Percentiles rank a stretch among this genome's conserved stretches.
Conservation (phyloP, 768 basidiomycete species). For the Tulasnella sp. region DNA sequence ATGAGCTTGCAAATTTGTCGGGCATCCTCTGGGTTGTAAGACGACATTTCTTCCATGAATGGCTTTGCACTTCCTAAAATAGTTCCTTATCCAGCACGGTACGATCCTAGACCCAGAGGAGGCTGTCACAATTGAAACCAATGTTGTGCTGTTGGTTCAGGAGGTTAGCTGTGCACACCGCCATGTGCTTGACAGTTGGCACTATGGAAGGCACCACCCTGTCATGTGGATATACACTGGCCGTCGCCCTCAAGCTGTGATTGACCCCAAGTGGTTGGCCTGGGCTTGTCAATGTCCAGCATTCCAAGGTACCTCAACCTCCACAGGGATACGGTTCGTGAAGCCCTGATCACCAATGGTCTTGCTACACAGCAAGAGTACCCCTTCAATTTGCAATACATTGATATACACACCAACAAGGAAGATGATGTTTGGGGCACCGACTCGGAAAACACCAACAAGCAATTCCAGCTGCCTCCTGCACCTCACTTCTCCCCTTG, state of each 20-base stretch:
- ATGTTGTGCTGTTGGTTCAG: background rate
- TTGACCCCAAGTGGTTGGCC: conserved; percentile 24
- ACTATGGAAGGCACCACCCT: background rate
- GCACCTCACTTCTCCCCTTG: background rate
- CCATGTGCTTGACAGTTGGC: background rate
- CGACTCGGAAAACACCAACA: background rate
- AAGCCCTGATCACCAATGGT: conserved; percentile 22
- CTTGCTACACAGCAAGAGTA: conserved; percentile 5
- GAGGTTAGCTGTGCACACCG: background rate
- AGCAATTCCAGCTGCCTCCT: background rate
- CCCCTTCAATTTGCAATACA: background rate
- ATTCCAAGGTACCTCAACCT: conserved; percentile 25
- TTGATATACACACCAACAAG: conserved; percentile 17
- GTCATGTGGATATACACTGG: background rate
- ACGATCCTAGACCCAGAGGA: background rate
- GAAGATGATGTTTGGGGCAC: no score
- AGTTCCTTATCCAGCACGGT: no score
- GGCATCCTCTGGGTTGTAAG: no score
- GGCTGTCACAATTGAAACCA: background rate
- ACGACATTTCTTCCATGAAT: no score
- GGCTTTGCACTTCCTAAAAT: no score
- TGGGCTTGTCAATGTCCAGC: conserved; percentile 23
- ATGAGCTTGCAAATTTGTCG: no score
- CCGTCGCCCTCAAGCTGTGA: background rate
- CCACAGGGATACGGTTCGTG: conserved; percentile 21